Conservation (phyloP, 2,329 filamentous ascomycete genomes). For the Lecanoromycetidae sp. region DNA sequence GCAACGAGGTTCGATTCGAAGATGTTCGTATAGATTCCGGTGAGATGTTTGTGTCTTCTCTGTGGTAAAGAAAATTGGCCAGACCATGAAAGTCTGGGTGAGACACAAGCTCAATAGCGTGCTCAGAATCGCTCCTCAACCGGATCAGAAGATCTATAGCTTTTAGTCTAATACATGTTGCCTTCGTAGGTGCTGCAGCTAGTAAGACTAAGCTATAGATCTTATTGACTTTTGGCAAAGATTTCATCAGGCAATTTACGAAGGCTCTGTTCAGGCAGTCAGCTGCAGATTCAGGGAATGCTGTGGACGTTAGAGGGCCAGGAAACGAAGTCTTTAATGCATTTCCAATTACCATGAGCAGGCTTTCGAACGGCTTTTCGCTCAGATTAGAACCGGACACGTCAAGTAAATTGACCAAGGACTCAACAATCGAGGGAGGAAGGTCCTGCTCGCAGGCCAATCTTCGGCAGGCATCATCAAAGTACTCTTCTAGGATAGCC, state of each 20-base stretch:
- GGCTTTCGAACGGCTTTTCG: background rate
- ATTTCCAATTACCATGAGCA: background rate
- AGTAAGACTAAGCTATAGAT: conserved; percentile 52
- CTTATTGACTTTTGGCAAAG: conserved; percentile 51
- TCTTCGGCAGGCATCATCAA: background rate
- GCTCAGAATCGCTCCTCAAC: conserved; percentile 67
- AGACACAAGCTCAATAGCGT: conserved; percentile 59
- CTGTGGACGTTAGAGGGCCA: background rate
- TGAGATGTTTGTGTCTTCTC: conserved; percentile 38
- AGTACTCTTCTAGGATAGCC: background rate
- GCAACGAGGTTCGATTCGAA: conserved; percentile 26
- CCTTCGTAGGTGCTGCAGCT: conserved; percentile 49
- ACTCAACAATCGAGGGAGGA: conserved; percentile 1
- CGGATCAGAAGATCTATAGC: conserved; percentile 71
- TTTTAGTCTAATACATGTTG: conserved; percentile 57
- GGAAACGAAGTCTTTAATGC: background rate
- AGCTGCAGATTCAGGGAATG: background rate
- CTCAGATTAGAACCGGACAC: conserved; percentile 1
- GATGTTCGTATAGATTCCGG: conserved; percentile 33
- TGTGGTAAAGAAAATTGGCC: conserved; percentile 59
- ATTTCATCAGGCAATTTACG: conserved; percentile 55
- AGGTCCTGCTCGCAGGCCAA: background rate
- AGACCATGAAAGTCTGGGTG: conserved; percentile 62
- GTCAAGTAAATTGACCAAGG: conserved; percentile 2
- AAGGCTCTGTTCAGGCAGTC: conserved; percentile 57